A percentile compares a stretch with the other conserved stretches of the same genome.
phyloP scores from a whole-genome alignment of 306 rosid species.

The Dryas drummondii region DNA sequence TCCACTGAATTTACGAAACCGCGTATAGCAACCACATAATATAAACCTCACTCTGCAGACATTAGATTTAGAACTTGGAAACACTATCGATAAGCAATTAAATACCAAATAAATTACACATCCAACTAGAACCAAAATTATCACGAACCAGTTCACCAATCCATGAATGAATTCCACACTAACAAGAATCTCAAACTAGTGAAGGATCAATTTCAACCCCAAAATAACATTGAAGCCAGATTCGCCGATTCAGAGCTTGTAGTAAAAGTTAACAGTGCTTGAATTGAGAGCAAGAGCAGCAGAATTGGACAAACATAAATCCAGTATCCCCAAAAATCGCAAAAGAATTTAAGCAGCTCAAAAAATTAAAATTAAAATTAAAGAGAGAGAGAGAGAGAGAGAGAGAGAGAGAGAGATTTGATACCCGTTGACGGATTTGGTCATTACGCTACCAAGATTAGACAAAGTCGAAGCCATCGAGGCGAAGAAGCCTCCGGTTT shows the following conservation, averaged over 20 bases:
- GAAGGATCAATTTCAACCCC: neutral
- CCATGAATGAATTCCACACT: neutral
- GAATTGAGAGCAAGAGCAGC: neutral
- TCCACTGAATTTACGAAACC: neutral
- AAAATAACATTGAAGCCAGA: neutral
- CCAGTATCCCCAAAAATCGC: neutral
- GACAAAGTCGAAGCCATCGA: conserved; percentile 66
- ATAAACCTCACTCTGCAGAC: neutral
- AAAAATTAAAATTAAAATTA: neutral
- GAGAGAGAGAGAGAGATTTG: neutral
- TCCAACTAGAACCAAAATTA: neutral
- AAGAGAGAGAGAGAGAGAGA: too few relatives aligned
- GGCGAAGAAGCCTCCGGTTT: conserved; percentile 60
- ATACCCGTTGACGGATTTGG: conserved; percentile 81
- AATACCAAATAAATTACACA: neutral
- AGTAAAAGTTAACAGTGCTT: neutral
- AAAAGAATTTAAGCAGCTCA: neutral
- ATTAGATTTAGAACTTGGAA: neutral
- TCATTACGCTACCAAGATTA: conserved; percentile 53
- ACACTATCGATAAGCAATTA: neutral
- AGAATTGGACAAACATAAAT: neutral
- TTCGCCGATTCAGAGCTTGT: neutral
- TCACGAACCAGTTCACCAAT: neutral
- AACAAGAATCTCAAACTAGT: neutral
- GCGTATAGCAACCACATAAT: too few relatives aligned